Evolutionary conservation across 2,329 filamentous ascomycete genomes (phyloP), one percentile per base, ranked within the genome.

Genomic region (Phyllosticta citrichinensis): DNA sequence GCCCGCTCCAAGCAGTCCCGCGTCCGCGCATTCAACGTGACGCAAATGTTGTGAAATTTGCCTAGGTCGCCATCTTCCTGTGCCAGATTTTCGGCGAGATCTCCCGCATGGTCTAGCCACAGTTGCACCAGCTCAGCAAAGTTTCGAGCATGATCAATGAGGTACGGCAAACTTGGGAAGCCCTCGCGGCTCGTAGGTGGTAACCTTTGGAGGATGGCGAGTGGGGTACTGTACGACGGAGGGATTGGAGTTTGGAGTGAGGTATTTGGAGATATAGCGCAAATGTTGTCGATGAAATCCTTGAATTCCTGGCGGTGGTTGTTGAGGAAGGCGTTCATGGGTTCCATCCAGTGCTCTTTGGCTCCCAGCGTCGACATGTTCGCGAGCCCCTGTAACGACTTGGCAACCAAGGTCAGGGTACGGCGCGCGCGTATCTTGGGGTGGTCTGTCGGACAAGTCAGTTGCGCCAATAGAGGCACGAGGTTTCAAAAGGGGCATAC

Each of bases 311-410:
- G 82, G 20, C 91, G 84, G 68, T 96, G 87, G 1, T 84, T 80
- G 9, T 80, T 81, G 55, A 97, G 77, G 68, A 97, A 97, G 52
- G 83, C 83, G 70, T 97, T 97, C 93, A 97, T 97, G 0, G 91
- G 91, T 75, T 96, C 92, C 92, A 97, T 97, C 91, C 91, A 97
- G n/a, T 88, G 86, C 73, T 97, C 93, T 71, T 96, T 96, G 70
- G 89, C 92, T 51, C 93, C 93, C 70, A 97, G 97, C 0, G 85
- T 91, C 1, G 90, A 89, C 75, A 97, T 81, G 71, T 97, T 97
- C 19, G 91, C 91, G 62, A 97, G 80, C 17, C 91, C 92, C 74
- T 97, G 92, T 9, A 97, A 78, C 1, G 89, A 90, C 74, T 97
- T 97, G 24, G 93, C 91, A 63, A 97, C 92, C 56, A 97, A 81